These are phyloP conservation scores for Paraphoma sp. DNA, from an alignment of 2,329 filamentous ascomycete genomes.

Conservation along the genomic window DNA sequence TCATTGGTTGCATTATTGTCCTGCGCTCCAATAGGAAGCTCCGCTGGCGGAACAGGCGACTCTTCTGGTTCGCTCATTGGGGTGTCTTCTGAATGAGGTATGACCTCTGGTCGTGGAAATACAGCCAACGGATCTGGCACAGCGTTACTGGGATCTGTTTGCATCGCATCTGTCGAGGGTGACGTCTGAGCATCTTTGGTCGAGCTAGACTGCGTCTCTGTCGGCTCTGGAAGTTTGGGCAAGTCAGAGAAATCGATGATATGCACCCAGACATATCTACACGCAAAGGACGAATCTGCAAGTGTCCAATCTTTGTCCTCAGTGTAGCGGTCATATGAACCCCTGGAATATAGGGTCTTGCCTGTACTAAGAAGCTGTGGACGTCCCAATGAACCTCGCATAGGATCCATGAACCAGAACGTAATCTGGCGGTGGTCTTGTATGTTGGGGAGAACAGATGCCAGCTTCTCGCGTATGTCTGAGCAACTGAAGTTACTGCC, in stretches of 20 bases:
- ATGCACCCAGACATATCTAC: slow-evolving; percentile 44
- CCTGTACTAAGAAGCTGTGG: slow-evolving; percentile 40
- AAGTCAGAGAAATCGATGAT: slow-evolving; percentile 38
- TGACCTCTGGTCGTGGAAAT: slow-evolving; percentile 9
- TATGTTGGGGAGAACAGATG: slow-evolving; percentile 31
- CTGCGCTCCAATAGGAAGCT: slow-evolving; percentile 7
- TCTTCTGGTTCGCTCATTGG: slow-evolving; percentile 50
- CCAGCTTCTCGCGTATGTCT: slow-evolving; percentile 41
- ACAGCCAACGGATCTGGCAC: slow-evolving; percentile 2
- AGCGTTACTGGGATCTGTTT: slow-evolving; percentile 4
- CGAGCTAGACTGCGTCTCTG: slow-evolving; percentile 1
- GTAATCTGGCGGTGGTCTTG: slow-evolving; percentile 48
- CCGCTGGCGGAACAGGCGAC: slow-evolving; percentile 6
- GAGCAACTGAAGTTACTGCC: slow-evolving; percentile 30
- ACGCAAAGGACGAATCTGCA: slow-evolving; percentile 25
- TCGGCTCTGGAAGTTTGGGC: slow-evolving; percentile 34
- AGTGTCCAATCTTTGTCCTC: slow-evolving; percentile 36
- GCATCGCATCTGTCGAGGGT: background rate
- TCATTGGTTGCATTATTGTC: slow-evolving; percentile 1
- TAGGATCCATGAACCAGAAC: slow-evolving; percentile 48
- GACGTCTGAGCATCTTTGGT: background rate
- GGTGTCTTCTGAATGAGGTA: slow-evolving; percentile 39
- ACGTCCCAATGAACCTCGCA: slow-evolving; percentile 34
- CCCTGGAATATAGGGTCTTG: slow-evolving; percentile 42
- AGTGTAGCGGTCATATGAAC: slow-evolving; percentile 32